phyloP scores from a whole-genome alignment of 2,329 filamentous ascomycete species.

The Fusarium fracticaudum region DNA sequence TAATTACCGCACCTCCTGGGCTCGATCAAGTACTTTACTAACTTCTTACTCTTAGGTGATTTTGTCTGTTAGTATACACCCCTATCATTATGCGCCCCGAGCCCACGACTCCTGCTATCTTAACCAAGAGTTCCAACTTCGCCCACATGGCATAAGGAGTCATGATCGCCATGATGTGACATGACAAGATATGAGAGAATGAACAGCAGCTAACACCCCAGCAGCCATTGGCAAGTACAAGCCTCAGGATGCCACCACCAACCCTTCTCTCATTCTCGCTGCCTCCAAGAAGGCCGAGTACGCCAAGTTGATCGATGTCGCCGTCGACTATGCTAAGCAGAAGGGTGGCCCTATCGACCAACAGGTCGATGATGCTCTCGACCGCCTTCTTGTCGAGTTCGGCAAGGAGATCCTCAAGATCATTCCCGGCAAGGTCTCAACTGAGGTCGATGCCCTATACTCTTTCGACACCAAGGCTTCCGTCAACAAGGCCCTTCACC shows the following conservation, averaged over 20 bases:
- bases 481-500: constrained; percentile 94
- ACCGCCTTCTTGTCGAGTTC: constrained; percentile 96
- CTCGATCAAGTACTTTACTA: constrained; percentile 40
- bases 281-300: constrained; percentile 99
- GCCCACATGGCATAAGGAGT: not conserved
- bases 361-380: constrained; percentile 89
- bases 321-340: constrained; percentile 86
- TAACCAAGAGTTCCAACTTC: not conserved
- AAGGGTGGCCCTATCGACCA: constrained; percentile 75
- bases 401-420: constrained; percentile 97
- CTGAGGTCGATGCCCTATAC: constrained; percentile 95
- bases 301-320: constrained; percentile 87
- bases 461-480: constrained; percentile 95
- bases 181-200: constrained; percentile 21
- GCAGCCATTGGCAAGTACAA: constrained; percentile 98
- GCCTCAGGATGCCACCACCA: constrained; percentile 99
- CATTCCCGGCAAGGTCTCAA: constrained; percentile 98
- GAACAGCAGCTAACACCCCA: constrained; percentile 37
- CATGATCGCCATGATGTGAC: constrained; percentile 16
- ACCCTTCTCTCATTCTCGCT: constrained; percentile 97
- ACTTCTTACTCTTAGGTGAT: constrained; percentile 65
- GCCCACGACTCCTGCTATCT: constrained; percentile 2
- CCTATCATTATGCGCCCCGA: constrained; percentile 7
- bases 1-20: constrained; percentile 57
- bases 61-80: constrained; percentile 73